Base-by-base conservation (phyloP, 2,329 filamentous ascomycete species). In the Verticillium zaregamsianum region DNA sequence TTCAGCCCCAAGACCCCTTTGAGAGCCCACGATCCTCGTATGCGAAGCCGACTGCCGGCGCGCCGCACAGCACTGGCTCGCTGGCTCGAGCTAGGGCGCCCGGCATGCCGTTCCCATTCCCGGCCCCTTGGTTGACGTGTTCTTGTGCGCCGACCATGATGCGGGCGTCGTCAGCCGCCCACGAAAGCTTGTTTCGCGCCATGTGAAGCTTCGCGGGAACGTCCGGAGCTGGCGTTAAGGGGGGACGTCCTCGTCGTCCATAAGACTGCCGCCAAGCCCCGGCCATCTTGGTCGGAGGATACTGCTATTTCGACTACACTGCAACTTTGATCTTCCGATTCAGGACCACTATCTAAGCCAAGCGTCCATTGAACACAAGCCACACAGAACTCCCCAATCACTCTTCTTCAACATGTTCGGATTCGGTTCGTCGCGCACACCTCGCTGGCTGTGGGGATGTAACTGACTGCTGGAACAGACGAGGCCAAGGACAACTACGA, bases 401-500 rank as follows among this genome's bases (percentile, higher is more conserved):
- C 33, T 23, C 14, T 20, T 2, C 28, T 23, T 28, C 57, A 65
- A 54, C 2, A 66, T 66, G 64, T 66, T 66, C 59, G 64, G 64
- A 63, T 66, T 66, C 59, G 64, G 63, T 64, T 55, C 7, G 63
- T 49, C 15, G 5, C 15, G 7, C n/a, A 14, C 17, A 39, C 5
- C 25, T 28, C n/a, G 1, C 1, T 14, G 7, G 12, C 5, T 12
- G 9, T 8, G 6, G 45, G 11, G 17, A 25, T 49, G 11, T 31
- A 11, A 25, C 35, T 12, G 28, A 28, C 28, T 6, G 6, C 8
- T 7, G 14, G 9, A n/a, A 56, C 37, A 64, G 63, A 63, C 58
- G 64, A 66, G 31, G 61, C 63, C 31, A 66, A 55, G 57, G 63
- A 66, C 49, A 57, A 64, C 55, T 63, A 61, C 59, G 65, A 74